Base-by-base conservation (phyloP, 2,329 filamentous ascomycete species). In the Sporothrix mexicana region DNA sequence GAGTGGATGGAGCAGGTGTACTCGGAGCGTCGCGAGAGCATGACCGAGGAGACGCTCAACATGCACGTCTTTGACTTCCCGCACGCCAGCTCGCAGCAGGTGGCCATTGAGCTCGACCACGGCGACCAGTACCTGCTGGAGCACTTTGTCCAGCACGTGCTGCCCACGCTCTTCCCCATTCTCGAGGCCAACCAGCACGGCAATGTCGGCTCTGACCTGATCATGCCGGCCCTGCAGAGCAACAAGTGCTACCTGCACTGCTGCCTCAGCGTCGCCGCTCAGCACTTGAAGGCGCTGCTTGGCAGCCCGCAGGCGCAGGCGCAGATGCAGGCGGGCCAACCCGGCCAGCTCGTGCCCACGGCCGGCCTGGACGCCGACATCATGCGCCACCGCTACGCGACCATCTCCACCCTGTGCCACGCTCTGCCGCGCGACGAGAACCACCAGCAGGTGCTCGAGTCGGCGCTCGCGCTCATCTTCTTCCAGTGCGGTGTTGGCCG, bases 211-310 rank as follows among this genome's bases (percentile, higher is more conserved):
- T 91, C 93, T 1, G 92, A 96, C 77, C 88, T 97, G 74, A 92
- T 98, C 76, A 88, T 98, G 17, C 94, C 93, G 4, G 93, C 95
- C 8, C 87, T 99, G 47, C 93, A 97, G 80, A 92, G 88, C 77
- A 99, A 98, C 88, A 95, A 93, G 81, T 92, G 91, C 77, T 99
- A 98, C 82, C 87, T 98, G 45, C 95, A 98, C 85, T 98, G 95
- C 85, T 98, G 95, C 83, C 86, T 99, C 75, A 97, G 94, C 85
- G 94, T 97, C 74, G 91, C 96, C 9, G 95, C 95, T 1, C 93
- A 97, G 79, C 96, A 99, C 83, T 90, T 93, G 83, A 98, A 98
- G 85, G 90, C 91, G 2, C 92, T 92, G 0, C 87, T 90, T 79
- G 86, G 88, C 64, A 67, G 64, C 64, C 47, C 66, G 1, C 66